phyloP scores from a whole-genome alignment of 2,329 filamentous ascomycete species.

The Fusarium dimerum region DNA sequence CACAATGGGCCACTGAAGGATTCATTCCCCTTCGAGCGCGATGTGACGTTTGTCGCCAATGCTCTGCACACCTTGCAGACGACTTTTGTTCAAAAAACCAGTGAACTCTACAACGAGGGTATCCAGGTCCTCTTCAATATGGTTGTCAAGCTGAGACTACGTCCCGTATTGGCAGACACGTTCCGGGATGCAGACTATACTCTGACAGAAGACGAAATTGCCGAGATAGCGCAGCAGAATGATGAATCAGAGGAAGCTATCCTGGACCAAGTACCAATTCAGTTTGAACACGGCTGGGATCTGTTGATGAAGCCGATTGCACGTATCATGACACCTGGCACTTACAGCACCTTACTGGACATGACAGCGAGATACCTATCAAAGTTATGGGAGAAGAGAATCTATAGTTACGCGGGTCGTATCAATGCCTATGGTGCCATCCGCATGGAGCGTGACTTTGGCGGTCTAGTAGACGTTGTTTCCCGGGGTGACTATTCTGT shows the following conservation, averaged over 20 bases:
- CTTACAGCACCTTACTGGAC: conserved; percentile 75
- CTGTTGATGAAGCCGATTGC: conserved; percentile 81
- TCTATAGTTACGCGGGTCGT: conserved; percentile 77
- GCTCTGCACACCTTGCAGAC: conserved; percentile 69
- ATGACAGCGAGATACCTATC: conserved; percentile 74
- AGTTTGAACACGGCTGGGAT: conserved; percentile 86
- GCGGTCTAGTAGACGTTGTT: conserved; percentile 69
- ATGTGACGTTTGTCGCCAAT: conserved; percentile 68
- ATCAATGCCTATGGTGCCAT: conserved; percentile 82
- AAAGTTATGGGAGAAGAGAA: conserved; percentile 80
- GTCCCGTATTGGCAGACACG: conserved; percentile 81
- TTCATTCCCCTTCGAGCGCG: conserved; percentile 79
- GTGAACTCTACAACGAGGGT: conserved; percentile 80
- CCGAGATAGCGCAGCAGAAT: conserved; percentile 54
- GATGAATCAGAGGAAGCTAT: conserved; percentile 55
- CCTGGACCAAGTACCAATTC: conserved; percentile 70
- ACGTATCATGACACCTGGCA: conserved; percentile 76
- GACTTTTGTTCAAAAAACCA: conserved; percentile 75
- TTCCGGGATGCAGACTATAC: conserved; percentile 92
- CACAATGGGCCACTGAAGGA: conserved; percentile 53
- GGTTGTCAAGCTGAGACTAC: conserved; percentile 81
- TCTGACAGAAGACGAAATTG: conserved; percentile 62
- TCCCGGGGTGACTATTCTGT: conserved; percentile 74
- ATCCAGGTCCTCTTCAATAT: conserved; percentile 84
- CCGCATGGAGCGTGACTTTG: conserved; percentile 80